Evolutionary conservation across 305 asterid species (phyloP), one percentile per base, ranked within the genome.

Genomic region (Coffea humblotiana): DNA sequence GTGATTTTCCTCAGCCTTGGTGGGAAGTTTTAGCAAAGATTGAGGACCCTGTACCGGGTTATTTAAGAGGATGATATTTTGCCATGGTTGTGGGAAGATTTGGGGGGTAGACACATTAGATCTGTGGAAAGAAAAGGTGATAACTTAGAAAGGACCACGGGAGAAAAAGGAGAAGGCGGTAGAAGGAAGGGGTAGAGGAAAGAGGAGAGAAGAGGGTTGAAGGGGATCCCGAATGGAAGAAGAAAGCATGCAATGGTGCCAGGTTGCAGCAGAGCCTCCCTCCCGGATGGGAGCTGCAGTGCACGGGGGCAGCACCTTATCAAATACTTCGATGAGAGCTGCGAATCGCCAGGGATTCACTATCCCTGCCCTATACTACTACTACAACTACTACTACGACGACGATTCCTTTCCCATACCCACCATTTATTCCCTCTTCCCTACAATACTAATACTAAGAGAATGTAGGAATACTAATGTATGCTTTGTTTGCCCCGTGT

Each of bases 191-290:
- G 6, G 58, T 9, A 23, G 37, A 10, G 5, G 11, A 5, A 32
- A 6, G 43, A 63, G 71, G 66, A 16, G 23, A 74, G 71, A 37
- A 78, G 13, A 76, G n/a, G n/a, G 74, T 8, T 23, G 47, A 4
- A 32, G 70, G 82, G 81, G 88, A 87, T 40, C 43, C 43, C 6
- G 43, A 40, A 40, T 40, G 43, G 43, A 40, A 40, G 43, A 40
- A 40, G 43, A 40, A 5, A 40, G 43, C 92, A 90, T 88, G 95
- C 92, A 89, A 56, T 78, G 89, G 79, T 85, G 90, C 80, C 87
- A 85, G 83, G 79, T 87, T 82, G 88, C 89, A 72, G 43, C 43
- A 40, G 43, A 40, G 6, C 2, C 47, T 51, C 83, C 66, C 86
- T 77, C 72, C 84, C 10, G 71, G 40, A 54, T 9, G 63, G 40